Evolutionary conservation across 164 flowering plant genomes (phyloP).

Genomic region (Taxillus chinensis): DNA sequence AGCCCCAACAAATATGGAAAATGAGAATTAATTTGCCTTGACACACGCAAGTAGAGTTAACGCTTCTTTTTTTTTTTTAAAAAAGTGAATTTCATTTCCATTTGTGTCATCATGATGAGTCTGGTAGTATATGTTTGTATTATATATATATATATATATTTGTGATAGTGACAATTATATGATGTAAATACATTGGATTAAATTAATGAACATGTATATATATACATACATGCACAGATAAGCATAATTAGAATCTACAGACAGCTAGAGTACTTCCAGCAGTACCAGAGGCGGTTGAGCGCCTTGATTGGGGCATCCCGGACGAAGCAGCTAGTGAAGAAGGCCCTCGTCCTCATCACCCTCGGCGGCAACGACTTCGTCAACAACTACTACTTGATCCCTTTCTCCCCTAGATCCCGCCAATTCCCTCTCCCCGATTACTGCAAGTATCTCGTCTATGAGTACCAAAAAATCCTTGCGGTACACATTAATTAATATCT

Average conservation of each 20-base stretch:
- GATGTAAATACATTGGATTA: too few relatives aligned
- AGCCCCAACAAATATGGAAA: too few relatives aligned
- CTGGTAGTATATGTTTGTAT: too few relatives aligned
- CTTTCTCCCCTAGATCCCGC: constrained; percentile 42
- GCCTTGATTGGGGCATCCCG: constrained; percentile 27
- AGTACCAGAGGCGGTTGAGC: constrained; percentile 42
- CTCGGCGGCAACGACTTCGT: constrained; percentile 81
- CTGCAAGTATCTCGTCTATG: constrained; percentile 31
- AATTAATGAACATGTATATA: background rate
- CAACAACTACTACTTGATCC: constrained; percentile 65
- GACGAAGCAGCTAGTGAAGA: constrained; percentile 34
- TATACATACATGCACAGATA: constrained; percentile 21
- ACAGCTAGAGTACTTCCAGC: constrained; percentile 38
- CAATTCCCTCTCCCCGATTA: constrained; percentile 46
- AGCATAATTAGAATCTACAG: constrained; percentile 40
- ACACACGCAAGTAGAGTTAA: too few relatives aligned
- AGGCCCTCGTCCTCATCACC: constrained; percentile 49
- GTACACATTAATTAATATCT: constrained; percentile 15
- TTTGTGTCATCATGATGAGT: too few relatives aligned
- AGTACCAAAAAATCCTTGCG: constrained; percentile 40
- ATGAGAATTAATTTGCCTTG: too few relatives aligned
- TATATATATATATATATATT: too few relatives aligned
- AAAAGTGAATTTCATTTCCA: too few relatives aligned
- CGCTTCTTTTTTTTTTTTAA: too few relatives aligned
- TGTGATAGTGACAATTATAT: too few relatives aligned